Percentiles rank a stretch among this genome's conserved stretches.
These are phyloP conservation scores for Fusarium coicis DNA, from an alignment of 2,329 filamentous ascomycete genomes.

Conservation along the genomic window DNA sequence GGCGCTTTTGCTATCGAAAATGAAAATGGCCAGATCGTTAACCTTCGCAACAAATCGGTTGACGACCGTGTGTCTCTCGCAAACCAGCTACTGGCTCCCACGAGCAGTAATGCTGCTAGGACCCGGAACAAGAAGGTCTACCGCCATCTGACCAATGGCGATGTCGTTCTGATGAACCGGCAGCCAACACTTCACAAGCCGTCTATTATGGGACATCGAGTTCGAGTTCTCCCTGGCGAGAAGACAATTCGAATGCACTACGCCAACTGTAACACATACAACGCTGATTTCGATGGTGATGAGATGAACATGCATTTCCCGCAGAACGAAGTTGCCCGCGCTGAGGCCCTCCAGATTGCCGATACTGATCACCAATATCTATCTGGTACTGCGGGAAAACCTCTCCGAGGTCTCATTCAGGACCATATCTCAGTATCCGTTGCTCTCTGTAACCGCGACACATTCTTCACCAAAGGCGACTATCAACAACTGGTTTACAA, in stretches of 20 bases:
- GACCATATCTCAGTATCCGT: constrained; percentile 97
- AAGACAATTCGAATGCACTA: constrained; percentile 99
- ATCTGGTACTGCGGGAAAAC: constrained; percentile 92
- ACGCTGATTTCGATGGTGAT: constrained; percentile 98
- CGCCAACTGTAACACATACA: constrained; percentile 99
- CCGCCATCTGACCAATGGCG: constrained; percentile 93
- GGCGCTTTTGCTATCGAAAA: constrained; percentile 95
- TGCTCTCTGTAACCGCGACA: constrained; percentile 88
- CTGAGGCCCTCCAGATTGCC: constrained; percentile 91
- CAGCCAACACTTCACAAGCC: constrained; percentile 98
- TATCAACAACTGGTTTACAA: constrained; percentile 96
- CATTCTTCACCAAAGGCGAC: constrained; percentile 86
- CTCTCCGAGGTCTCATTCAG: constrained; percentile 94
- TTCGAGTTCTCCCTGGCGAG: constrained; percentile 90
- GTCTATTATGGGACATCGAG: constrained; percentile 98
- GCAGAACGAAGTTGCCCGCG: constrained; percentile 92
- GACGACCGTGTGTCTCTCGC: constrained; percentile 91
- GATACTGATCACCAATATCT: constrained; percentile 98
- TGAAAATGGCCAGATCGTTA: constrained; percentile 91
- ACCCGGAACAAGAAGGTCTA: constrained; percentile 95
- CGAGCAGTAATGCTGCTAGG: constrained; percentile 77
- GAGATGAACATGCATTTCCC: constrained; percentile 99
- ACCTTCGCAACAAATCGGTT: constrained; percentile 83
- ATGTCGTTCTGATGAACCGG: constrained; percentile 98
- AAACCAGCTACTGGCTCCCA: constrained; percentile 90